Conservation (phyloP, 2,329 filamentous ascomycete species). For the Penicillium sp. region DNA sequence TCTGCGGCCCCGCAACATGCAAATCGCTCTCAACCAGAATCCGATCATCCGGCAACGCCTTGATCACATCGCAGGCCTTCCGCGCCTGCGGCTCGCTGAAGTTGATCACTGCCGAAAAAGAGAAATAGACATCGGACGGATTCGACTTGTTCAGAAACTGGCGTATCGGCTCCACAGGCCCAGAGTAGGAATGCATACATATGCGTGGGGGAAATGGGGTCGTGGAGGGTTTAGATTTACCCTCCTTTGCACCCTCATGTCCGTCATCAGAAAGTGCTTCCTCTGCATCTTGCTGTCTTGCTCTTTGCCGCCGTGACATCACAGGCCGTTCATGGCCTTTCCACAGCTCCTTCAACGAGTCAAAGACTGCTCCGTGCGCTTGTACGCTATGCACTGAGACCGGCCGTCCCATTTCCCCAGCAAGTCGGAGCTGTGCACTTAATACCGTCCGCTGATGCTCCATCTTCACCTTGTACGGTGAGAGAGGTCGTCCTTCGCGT, state of each 20-base stretch:
- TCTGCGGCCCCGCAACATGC: conserved; percentile 71
- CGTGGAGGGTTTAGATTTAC: not conserved
- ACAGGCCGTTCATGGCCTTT: conserved; percentile 52
- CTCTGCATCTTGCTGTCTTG: conserved; percentile 31
- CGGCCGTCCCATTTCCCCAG: conserved; percentile 54
- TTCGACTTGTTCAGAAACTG: conserved; percentile 72
- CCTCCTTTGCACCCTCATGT: not conserved
- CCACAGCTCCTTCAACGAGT: conserved; percentile 55
- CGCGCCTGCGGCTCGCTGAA: conserved; percentile 53
- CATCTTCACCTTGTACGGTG: conserved; percentile 54
- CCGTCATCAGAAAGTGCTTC: conserved; percentile 27
- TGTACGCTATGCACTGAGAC: conserved; percentile 62
- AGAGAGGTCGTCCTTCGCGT: conserved; percentile 55
- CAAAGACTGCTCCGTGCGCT: conserved; percentile 56
- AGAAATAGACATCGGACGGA: conserved; percentile 76
- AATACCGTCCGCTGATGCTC: conserved; percentile 56
- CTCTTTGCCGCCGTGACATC: conserved; percentile 48
- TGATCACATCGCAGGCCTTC: conserved; percentile 63
- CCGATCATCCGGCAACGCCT: conserved; percentile 68
- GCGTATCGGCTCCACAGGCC: conserved; percentile 65
- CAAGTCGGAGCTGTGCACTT: conserved; percentile 55
- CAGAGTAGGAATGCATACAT: conserved; percentile 92
- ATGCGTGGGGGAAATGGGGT: conserved; percentile 75
- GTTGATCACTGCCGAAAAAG: conserved; percentile 82
- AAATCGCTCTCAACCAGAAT: conserved; percentile 88